Conservation (phyloP, 371 early-diverging fungal species). For the Mucor irregularis region DNA sequence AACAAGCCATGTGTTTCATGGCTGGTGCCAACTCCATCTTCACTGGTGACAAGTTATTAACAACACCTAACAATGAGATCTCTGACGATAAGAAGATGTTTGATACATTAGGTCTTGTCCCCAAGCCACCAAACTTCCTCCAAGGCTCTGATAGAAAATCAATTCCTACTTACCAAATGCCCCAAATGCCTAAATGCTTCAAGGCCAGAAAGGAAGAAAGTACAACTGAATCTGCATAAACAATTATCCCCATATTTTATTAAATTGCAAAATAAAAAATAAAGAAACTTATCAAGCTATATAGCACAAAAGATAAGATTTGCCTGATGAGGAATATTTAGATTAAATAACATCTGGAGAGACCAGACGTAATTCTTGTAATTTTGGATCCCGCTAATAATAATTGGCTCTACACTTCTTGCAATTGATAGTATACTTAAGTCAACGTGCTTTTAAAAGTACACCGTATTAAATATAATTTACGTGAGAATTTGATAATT, state of each 20-base stretch:
- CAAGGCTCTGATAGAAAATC: constrained; percentile 51
- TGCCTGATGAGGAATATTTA: too few species aligned
- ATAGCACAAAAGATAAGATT: too few species aligned
- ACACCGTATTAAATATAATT: too few species aligned
- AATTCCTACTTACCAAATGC: constrained; percentile 22
- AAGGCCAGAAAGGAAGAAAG: constrained; percentile 16
- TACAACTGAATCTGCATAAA: not conserved
- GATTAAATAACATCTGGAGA: too few species aligned
- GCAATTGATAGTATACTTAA: too few species aligned
- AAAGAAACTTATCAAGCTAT: not conserved
- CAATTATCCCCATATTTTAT: not conserved
- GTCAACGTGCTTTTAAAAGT: too few species aligned
- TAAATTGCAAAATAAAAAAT: not conserved
- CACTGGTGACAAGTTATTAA: constrained; percentile 84
- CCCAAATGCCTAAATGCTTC: constrained; percentile 31
- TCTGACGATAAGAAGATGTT: constrained; percentile 80
- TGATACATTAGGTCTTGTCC: constrained; percentile 68
- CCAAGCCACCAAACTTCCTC: constrained; percentile 68
- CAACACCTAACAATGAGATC: constrained; percentile 83
- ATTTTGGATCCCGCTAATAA: too few species aligned
- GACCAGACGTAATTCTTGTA: too few species aligned
- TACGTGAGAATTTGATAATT: too few species aligned
- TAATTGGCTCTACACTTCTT: too few species aligned
- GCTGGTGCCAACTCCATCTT: constrained; percentile 89
- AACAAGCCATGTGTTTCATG: constrained; percentile 84